These are phyloP conservation scores for Wickerhamiella infanticola DNA, from an alignment of 1,139 yeast species.

Conservation along the genomic window DNA sequence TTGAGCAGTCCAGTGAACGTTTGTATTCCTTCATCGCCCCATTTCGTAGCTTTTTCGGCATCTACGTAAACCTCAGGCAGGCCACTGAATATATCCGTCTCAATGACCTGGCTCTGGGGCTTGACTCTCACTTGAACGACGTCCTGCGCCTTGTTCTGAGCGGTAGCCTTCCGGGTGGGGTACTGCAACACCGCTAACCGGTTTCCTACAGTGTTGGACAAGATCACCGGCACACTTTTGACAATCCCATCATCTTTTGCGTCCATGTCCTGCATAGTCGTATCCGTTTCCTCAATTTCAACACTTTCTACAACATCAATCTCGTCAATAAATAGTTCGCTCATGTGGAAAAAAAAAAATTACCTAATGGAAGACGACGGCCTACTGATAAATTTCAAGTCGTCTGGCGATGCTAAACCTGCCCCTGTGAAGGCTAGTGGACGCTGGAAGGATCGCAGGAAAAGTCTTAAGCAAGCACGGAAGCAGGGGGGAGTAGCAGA, in stretches of 20 bases:
- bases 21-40: constrained; percentile 47
- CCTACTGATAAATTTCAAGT: constrained; percentile 46
- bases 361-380: constrained; percentile 34
- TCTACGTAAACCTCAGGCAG: constrained; percentile 47
- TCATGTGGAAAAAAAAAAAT: constrained; percentile 1
- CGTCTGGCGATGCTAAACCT: constrained; percentile 14
- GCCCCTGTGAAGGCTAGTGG: constrained; percentile 8
- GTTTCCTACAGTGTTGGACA: constrained; percentile 13
- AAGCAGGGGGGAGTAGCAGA: neutral
- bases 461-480: constrained; percentile 1
- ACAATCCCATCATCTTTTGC: constrained; percentile 57
- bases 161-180: constrained; percentile 46
- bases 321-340: constrained; percentile 1
- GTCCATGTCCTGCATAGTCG: constrained; percentile 5
- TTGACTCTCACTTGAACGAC: constrained; percentile 41
- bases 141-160: constrained; percentile 30
- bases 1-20: constrained; percentile 41
- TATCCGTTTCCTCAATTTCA: constrained; percentile 6
- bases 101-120: constrained; percentile 42
- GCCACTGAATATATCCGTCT: constrained; percentile 57
- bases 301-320: constrained; percentile 1
- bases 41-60: constrained; percentile 41
- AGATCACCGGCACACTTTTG: constrained; percentile 53
- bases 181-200: constrained; percentile 44
- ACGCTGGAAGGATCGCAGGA: constrained; percentile 12